Percentiles rank a stretch among this genome's conserved stretches.
Evolutionary conservation across 768 basidiomycete species (phyloP).

Genomic region (Xerocomellus dryophilus): DNA sequence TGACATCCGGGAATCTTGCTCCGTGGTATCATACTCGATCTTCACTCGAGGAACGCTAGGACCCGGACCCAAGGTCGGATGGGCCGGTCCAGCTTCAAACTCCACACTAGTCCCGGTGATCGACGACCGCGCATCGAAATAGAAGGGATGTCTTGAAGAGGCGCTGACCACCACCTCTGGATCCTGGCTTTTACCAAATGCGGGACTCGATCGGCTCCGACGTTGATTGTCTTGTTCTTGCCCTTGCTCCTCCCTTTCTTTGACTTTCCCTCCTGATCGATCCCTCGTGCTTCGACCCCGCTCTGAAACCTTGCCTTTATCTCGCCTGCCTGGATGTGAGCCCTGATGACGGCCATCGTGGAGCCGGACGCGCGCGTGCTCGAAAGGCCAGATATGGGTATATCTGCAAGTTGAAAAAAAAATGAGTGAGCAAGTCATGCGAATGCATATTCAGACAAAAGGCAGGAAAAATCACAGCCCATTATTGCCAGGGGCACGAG

Average conservation of each 20-base stretch:
- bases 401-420: conserved; percentile 51
- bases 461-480: not conserved
- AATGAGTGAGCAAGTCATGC: conserved; percentile 5
- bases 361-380: conserved; percentile 86
- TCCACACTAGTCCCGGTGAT: not conserved
- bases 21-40: conserved; percentile 22
- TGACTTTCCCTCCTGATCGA: conserved; percentile 3
- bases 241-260: not conserved
- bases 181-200: not conserved
- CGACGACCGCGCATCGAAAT: conserved; percentile 7
- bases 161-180: not conserved
- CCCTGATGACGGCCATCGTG: conserved; percentile 36
- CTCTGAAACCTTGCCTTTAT: conserved; percentile 18
- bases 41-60: conserved; percentile 18
- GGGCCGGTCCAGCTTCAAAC: not conserved
- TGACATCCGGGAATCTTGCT: conserved; percentile 21
- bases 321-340: conserved; percentile 26
- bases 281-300: conserved; percentile 15
- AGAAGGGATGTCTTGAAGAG: conserved; percentile 8
- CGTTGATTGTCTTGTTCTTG: conserved; percentile 10
- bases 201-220: conserved; percentile 24
- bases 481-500: not conserved
- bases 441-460: not conserved
- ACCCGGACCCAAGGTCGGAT: not conserved
- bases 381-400: conserved; percentile 96